phyloP scores from a whole-genome alignment of 768 basidiomycete genomes.

The Rhodotorula kratochvilovae region DNA sequence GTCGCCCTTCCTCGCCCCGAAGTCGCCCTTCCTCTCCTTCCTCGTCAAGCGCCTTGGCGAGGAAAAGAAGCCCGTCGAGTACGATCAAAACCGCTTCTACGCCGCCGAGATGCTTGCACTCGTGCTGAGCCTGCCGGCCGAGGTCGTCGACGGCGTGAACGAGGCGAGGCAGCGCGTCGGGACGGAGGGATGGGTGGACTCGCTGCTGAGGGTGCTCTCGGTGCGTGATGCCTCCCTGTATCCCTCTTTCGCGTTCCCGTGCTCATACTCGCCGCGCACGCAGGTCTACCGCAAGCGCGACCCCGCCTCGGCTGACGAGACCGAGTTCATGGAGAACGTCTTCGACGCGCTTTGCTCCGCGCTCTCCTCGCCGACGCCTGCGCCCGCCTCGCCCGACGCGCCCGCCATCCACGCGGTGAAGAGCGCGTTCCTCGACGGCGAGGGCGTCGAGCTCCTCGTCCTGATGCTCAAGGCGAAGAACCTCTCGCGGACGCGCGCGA shows the following conservation, averaged over 20 bases:
- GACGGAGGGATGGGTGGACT: slow-evolving; percentile 41
- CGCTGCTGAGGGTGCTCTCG: slow-evolving; percentile 27
- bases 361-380: slow-evolving; percentile 47
- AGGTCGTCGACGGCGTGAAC: slow-evolving; percentile 23
- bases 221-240: background rate
- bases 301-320: slow-evolving; percentile 62
- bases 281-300: slow-evolving; percentile 37
- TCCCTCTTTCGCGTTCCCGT: background rate
- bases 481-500: slow-evolving; percentile 49
- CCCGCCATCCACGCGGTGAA: slow-evolving; percentile 58
- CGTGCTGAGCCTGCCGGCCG: slow-evolving; percentile 52
- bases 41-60: slow-evolving; percentile 68
- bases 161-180: slow-evolving; percentile 64
- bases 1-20: slow-evolving; percentile 60
- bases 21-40: slow-evolving; percentile 71
- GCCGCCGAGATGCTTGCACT: slow-evolving; percentile 91
- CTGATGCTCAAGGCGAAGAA: slow-evolving; percentile 80
- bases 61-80: slow-evolving; percentile 49
- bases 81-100: slow-evolving; percentile 88
- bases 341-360: slow-evolving; percentile 87
- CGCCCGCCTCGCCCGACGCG: background rate
- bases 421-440: slow-evolving; percentile 72
- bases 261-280: background rate
- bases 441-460: slow-evolving; percentile 96
- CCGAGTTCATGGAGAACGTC: slow-evolving; percentile 96